Conservation (phyloP, 305 asterid species). For the Fraxinus sp. region DNA sequence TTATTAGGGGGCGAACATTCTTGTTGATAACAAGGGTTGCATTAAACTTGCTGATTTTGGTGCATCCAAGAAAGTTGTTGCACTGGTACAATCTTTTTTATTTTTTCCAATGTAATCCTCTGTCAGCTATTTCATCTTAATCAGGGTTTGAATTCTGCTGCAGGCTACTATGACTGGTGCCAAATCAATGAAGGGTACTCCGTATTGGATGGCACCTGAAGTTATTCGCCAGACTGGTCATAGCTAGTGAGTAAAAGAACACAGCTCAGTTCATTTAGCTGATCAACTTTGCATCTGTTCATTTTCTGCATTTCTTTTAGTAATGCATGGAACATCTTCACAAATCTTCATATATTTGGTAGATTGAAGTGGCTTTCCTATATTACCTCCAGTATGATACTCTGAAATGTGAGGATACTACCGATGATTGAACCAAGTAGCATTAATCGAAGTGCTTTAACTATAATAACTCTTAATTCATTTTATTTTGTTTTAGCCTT, state of each 20-base stretch:
- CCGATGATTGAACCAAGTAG: background rate
- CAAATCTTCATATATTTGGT: background rate
- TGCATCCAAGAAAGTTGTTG: slow-evolving; percentile 95
- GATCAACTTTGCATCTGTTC: slow-evolving; percentile 16
- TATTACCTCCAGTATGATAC: background rate
- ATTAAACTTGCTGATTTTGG: slow-evolving; percentile 97
- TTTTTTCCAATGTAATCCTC: background rate
- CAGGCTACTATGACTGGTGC: slow-evolving; percentile 99
- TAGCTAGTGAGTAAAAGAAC: slow-evolving; percentile 74
- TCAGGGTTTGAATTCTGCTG: slow-evolving; percentile 26
- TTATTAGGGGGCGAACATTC: slow-evolving; percentile 87
- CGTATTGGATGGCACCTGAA: slow-evolving; percentile 99
- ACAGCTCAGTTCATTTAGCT: slow-evolving; percentile 20
- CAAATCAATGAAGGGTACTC: slow-evolving; percentile 99
- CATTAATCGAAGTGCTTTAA: background rate
- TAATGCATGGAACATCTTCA: background rate
- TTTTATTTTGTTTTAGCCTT: background rate
- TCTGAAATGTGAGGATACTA: background rate
- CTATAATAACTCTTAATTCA: background rate
- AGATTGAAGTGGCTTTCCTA: background rate
- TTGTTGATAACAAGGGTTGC: slow-evolving; percentile 89
- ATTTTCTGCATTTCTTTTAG: slow-evolving; percentile 3
- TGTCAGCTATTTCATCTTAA: slow-evolving; percentile 21
- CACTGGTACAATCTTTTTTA: slow-evolving; percentile 49
- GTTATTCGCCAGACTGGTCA: slow-evolving; percentile 98